Evolutionary conservation across 371 early-diverging fungal genomes (phyloP).

Genomic region (Saksenaea oblongispora): DNA sequence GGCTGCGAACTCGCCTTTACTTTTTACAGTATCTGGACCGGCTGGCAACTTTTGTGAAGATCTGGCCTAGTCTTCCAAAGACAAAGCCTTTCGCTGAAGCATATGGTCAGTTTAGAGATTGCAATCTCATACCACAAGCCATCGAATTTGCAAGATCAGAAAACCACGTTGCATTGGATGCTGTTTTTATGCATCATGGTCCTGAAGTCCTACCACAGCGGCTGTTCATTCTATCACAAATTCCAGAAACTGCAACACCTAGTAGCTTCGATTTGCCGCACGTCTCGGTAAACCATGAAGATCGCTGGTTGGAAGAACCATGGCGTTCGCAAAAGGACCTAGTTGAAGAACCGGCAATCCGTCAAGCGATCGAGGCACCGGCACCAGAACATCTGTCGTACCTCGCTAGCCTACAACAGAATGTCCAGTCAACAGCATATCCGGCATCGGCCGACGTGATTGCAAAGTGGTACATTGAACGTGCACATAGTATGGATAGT

Average conservation of each 20-base stretch:
- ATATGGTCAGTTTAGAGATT: slow-evolving; percentile 66
- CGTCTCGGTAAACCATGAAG: slow-evolving; percentile 32
- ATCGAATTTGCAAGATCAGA: slow-evolving; percentile 61
- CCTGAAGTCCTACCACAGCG: slow-evolving; percentile 60
- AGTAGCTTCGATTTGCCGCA: slow-evolving; percentile 48
- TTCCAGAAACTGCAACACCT: slow-evolving; percentile 65
- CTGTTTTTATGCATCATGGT: slow-evolving; percentile 67
- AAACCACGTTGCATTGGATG: slow-evolving; percentile 57
- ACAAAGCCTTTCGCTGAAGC: slow-evolving; percentile 20
- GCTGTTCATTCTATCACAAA: slow-evolving; percentile 59
- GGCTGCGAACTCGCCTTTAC: slow-evolving; percentile 54
- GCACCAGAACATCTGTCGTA: slow-evolving; percentile 21
- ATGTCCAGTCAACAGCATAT: slow-evolving; percentile 35
- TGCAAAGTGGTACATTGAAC: slow-evolving; percentile 62
- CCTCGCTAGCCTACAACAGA: slow-evolving; percentile 20
- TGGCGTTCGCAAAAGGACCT: slow-evolving; percentile 36
- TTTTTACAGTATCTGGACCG: slow-evolving; percentile 69
- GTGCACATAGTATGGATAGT: slow-evolving; percentile 57
- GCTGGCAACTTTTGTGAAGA: slow-evolving; percentile 62
- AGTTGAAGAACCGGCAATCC: slow-evolving; percentile 23
- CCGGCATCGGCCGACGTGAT: slow-evolving; percentile 48
- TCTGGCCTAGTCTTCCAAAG: slow-evolving; percentile 35
- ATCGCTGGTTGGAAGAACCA: slow-evolving; percentile 35
- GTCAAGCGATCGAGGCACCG: slow-evolving; percentile 13
- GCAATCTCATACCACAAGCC: slow-evolving; percentile 62